These are phyloP conservation scores for Chrysopogon serrulatus DNA, from an alignment of 176 grass and related monocot species.

Conservation along the genomic window DNA sequence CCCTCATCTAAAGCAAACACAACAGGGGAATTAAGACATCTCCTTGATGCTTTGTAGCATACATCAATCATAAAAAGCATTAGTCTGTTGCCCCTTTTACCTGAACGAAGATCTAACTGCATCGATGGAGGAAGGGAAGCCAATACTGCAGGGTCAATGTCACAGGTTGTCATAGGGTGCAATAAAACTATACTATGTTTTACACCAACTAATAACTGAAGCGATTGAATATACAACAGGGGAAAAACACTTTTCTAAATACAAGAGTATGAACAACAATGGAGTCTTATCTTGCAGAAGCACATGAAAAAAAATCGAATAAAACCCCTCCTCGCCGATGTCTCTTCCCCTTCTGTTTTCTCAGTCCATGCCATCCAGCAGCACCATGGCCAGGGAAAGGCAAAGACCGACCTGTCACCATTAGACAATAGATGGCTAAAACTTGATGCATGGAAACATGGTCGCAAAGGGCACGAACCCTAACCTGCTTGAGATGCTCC, in stretches of 20 bases:
- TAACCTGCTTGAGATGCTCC: too few relatives aligned
- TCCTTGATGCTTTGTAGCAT: conserved; percentile 3
- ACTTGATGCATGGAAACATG: too few relatives aligned
- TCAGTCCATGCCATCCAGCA: too few relatives aligned
- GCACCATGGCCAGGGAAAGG: too few relatives aligned
- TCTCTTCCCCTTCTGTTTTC: too few relatives aligned
- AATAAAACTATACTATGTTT: conserved; percentile 14
- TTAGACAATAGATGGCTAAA: too few relatives aligned
- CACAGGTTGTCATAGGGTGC: conserved; percentile 62
- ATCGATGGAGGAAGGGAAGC: conserved; percentile 97
- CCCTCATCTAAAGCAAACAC: conserved; percentile 78
- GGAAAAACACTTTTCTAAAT: conserved; percentile 6
- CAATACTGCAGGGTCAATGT: conserved; percentile 88
- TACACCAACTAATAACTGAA: not conserved
- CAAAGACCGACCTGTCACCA: too few relatives aligned
- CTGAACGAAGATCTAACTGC: conserved; percentile 98
- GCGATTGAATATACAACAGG: not conserved
- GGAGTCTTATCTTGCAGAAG: too few relatives aligned
- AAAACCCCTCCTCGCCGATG: too few relatives aligned
- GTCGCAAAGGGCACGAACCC: too few relatives aligned
- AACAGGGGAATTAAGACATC: conserved; percentile 16
- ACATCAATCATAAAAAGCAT: conserved; percentile 3
- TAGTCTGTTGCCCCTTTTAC: conserved; percentile 26
- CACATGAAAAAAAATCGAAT: too few relatives aligned
- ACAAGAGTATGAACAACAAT: not conserved